A percentile compares a stretch with the other conserved stretches of the same genome.
Conservation (phyloP, 2,329 filamentous ascomycete genomes). For the Dothideomycetes sp. region DNA sequence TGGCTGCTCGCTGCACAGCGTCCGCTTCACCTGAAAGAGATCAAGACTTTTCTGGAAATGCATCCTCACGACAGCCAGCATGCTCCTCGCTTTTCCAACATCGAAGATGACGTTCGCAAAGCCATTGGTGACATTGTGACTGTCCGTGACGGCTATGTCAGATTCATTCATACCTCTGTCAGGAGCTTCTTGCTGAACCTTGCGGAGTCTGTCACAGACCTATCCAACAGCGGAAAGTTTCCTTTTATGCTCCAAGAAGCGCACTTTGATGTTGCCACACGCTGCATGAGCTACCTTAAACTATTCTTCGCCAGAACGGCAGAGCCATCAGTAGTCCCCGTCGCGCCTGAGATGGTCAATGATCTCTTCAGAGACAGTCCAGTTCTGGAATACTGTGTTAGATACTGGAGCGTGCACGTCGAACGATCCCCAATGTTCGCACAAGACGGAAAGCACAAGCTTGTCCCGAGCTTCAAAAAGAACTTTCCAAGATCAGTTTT, state of each 20-base stretch:
- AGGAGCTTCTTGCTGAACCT: background rate
- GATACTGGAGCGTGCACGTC: background rate
- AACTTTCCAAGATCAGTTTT: background rate
- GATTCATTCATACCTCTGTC: background rate
- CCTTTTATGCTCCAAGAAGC: background rate
- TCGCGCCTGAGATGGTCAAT: background rate
- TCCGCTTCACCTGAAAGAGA: constrained; percentile 57
- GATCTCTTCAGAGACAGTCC: background rate
- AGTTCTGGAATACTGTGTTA: background rate
- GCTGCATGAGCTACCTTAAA: background rate
- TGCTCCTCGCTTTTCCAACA: background rate
- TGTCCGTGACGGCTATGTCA: background rate
- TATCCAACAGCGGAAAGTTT: background rate
- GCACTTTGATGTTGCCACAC: background rate
- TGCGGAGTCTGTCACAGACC: background rate
- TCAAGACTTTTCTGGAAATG: constrained; percentile 91
- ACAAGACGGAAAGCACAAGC: background rate
- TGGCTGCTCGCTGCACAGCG: background rate
- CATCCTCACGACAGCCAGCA: constrained; percentile 68
- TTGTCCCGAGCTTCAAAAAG: background rate
- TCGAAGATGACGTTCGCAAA: background rate
- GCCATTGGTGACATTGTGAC: background rate
- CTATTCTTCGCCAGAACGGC: background rate
- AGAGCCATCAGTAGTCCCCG: background rate
- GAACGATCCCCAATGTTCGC: background rate